These are phyloP conservation scores for Candida pseudocylindracea DNA, from an alignment of 1,139 yeast genomes.

Conservation along the genomic window DNA sequence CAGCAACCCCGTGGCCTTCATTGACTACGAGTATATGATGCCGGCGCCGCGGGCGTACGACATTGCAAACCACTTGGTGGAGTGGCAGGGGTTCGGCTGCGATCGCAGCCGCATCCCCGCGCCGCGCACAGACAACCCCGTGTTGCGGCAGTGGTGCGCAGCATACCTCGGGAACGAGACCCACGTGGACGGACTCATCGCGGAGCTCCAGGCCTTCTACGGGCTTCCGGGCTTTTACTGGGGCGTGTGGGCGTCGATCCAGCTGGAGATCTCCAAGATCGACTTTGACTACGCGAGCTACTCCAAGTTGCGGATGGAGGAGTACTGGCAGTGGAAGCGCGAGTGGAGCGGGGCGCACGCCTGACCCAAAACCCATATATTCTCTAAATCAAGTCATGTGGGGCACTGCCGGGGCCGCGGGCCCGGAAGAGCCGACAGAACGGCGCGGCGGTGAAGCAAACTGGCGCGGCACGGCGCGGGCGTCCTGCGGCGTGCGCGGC, in stretches of 20 bases:
- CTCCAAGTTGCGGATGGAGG: slow-evolving; percentile 35
- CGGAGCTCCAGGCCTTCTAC: slow-evolving; percentile 37
- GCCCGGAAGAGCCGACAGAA: no score
- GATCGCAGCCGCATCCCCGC: slow-evolving; percentile 34
- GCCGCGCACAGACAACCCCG: slow-evolving; percentile 19
- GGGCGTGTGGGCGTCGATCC: slow-evolving; percentile 76
- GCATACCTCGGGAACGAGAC: slow-evolving; percentile 17
- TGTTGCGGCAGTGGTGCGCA: slow-evolving; percentile 30
- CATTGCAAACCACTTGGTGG: slow-evolving; percentile 69
- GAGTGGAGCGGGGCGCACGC: background rate
- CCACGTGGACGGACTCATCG: slow-evolving; percentile 14
- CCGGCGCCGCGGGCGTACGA: slow-evolving; percentile 71
- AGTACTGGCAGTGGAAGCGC: slow-evolving; percentile 49
- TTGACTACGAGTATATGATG: slow-evolving; percentile 65
- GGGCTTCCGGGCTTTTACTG: slow-evolving; percentile 74
- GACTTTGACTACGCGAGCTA: slow-evolving; percentile 54
- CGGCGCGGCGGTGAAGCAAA: no score
- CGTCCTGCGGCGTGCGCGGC: no score
- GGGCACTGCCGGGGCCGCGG: no score
- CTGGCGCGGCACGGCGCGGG: no score
- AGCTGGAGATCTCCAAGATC: slow-evolving; percentile 43
- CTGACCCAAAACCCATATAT: no score
- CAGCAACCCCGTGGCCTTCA: slow-evolving; percentile 33
- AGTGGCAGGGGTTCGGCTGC: slow-evolving; percentile 76
- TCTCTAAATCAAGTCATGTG: no score